Evolutionary conservation across 805 yeast genomes (phyloP).

Genomic region (Ogataea wickerhamii): DNA sequence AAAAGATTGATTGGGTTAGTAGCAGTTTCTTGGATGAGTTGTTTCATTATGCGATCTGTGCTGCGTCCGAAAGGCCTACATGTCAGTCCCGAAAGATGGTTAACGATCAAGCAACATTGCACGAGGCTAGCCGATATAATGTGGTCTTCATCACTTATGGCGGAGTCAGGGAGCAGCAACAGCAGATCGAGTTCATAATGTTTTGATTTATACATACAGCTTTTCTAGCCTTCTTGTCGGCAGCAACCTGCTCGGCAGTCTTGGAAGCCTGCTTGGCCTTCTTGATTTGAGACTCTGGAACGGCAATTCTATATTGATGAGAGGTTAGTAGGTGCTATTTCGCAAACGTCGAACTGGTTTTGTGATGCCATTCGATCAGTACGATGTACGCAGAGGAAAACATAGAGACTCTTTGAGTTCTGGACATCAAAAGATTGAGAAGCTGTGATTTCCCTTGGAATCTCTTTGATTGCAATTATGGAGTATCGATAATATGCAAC

Average conservation of each 20-base stretch:
- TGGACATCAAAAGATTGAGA: too few species aligned
- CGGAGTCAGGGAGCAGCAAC: neutral
- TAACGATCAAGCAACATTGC: constrained; percentile 70
- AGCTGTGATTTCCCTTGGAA: constrained; percentile 34
- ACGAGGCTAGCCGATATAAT: constrained; percentile 56
- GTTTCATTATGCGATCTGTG: too few species aligned
- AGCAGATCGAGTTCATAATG: too few species aligned
- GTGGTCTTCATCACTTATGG: constrained; percentile 46
- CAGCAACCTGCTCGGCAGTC: constrained; percentile 73
- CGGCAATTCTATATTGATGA: constrained; percentile 38
- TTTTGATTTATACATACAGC: constrained; percentile 57
- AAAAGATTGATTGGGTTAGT: too few species aligned
- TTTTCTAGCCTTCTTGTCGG: constrained; percentile 73
- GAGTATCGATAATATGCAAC: constrained; percentile 17
- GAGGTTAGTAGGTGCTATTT: constrained; percentile 21
- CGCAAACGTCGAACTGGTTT: constrained; percentile 31
- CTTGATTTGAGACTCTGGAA: constrained; percentile 85
- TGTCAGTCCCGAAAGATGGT: constrained; percentile 87
- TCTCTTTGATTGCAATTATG: constrained; percentile 27
- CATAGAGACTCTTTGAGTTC: constrained; percentile 16
- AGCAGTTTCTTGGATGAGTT: too few species aligned
- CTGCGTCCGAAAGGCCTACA: too few species aligned
- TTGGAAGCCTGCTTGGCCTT: constrained; percentile 76
- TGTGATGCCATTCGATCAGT: constrained; percentile 27
- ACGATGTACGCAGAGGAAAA: constrained; percentile 32